Evolutionary conservation across 1,139 yeast species (phyloP), one percentile per base, ranked within the genome.

Genomic region (Blastobotrys capitulatus): DNA sequence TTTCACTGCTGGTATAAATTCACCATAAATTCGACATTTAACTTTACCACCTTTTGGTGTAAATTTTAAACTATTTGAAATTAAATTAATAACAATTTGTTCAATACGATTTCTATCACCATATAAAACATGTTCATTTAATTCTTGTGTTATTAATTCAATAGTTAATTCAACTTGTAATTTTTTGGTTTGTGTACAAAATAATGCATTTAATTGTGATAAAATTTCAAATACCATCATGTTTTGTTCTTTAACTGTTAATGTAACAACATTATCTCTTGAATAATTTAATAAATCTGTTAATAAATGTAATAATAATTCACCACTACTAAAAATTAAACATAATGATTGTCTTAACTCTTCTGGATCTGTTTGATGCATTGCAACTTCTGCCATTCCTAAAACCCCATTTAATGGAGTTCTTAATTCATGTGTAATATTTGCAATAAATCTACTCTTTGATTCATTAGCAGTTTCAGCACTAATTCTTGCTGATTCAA

Each of bases 21-120:
- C 40, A 8, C 52, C 46, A 7, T 43, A 35, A 9, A 49, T 47
- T 8, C 32, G 31, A 27, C 49, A 48, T 27, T 77, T 76, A 15
- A 92, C 95, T 15, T 78, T 73, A 0, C 97, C 97, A 55, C 87
- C 88, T 18, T 82, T 83, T 0, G 96, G 96, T 0, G 97, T 90
- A 59, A 92, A 92, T 63, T 92, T 92, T 56, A 92, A 72, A 1
- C 95, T 84, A 66, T 88, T 90, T 22, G 95, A 86, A 6, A 90
- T 94, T 52, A 92, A 72, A 60, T 92, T 92, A 89, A 92, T 90
- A 2, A 89, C 84, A 51, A 92, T 84, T 66, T 92, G 98, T 51
- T 89, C 80, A 44, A 92, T 86, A 62, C 97, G 75, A 66, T 90
- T 90, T n/a, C 94, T 81, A 66, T 92, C 98, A 3, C 97, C 97